Conservation (phyloP, 441 rosid genomes). For the Euphorbia celastroides region DNA sequence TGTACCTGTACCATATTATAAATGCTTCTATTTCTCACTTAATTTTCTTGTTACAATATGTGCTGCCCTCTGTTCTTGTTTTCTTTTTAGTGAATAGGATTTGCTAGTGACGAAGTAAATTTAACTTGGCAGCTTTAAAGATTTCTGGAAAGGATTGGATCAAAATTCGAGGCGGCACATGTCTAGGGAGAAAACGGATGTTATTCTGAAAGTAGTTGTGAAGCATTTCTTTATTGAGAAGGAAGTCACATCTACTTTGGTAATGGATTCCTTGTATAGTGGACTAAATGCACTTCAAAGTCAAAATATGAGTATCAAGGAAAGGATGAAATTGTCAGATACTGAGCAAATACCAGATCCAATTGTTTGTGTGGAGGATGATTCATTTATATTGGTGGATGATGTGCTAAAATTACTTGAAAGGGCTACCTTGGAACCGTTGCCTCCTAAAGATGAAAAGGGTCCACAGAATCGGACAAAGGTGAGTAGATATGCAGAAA, state of each 20-base stretch:
- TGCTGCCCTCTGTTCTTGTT: not conserved
- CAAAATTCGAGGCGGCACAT: conserved; percentile 60
- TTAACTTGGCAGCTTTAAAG: conserved; percentile 54
- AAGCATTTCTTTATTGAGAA: conserved; percentile 90
- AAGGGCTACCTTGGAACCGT: conserved; percentile 78
- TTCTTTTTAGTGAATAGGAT: not conserved
- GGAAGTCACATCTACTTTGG: conserved; percentile 96
- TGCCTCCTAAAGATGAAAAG: conserved; percentile 86
- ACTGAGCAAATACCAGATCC: conserved; percentile 78
- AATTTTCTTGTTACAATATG: not conserved
- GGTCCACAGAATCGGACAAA: conserved; percentile 82
- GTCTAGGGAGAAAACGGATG: conserved; percentile 81
- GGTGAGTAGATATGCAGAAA: conserved; percentile 35
- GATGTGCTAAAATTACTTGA: conserved; percentile 72
- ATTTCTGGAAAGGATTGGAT: conserved; percentile 84
- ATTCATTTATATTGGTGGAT: conserved; percentile 79
- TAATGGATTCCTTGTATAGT: conserved; percentile 94
- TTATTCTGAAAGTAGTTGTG: conserved; percentile 72
- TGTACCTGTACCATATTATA: not conserved
- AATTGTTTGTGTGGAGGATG: conserved; percentile 66
- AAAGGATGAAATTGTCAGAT: conserved; percentile 47
- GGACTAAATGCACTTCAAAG: conserved; percentile 91
- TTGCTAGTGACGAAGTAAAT: conserved; percentile 13
- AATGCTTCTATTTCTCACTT: not conserved
- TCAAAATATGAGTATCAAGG: conserved; percentile 65